A percentile compares a stretch with the other conserved stretches of the same genome.
Conservation (phyloP, 805 yeast species). For the Saccharomycopsis lassenensis region DNA sequence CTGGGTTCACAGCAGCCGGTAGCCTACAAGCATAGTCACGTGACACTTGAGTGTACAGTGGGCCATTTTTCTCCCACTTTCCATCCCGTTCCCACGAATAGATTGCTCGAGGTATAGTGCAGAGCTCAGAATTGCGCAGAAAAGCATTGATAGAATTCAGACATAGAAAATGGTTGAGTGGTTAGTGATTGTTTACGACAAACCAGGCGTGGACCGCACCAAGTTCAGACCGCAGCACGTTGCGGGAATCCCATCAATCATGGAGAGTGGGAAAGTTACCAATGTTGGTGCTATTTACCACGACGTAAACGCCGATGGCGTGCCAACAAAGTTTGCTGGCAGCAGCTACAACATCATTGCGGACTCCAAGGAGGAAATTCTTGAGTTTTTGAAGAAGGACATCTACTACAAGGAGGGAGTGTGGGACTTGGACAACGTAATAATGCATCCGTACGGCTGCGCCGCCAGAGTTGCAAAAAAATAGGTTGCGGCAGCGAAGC, state of each 20-base stretch:
- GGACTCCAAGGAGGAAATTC: constrained; percentile 50
- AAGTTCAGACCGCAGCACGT: constrained; percentile 43
- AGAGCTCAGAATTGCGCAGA: neutral
- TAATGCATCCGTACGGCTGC: constrained; percentile 44
- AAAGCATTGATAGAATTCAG: neutral
- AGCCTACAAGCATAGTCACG: too few species aligned
- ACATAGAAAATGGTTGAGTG: constrained; percentile 40
- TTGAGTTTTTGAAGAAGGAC: constrained; percentile 54
- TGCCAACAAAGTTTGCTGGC: constrained; percentile 49
- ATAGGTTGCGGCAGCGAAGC: too few species aligned
- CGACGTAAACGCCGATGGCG: constrained; percentile 31
- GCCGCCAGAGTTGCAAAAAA: constrained; percentile 34
- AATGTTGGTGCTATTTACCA: constrained; percentile 43
- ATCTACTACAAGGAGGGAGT: constrained; percentile 53
- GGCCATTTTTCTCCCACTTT: neutral
- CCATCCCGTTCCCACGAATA: neutral
- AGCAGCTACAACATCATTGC: constrained; percentile 55
- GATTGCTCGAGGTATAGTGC: neutral
- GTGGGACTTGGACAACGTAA: constrained; percentile 61
- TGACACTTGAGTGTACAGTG: too few species aligned
- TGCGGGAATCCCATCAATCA: constrained; percentile 32
- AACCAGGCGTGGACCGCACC: constrained; percentile 50
- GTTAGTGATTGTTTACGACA: constrained; percentile 60
- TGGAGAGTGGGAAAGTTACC: constrained; percentile 34
- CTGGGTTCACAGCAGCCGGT: too few species aligned